These are phyloP conservation scores for Apiotrichum akiyoshidainum DNA, from an alignment of 1,284 basidiomycete genomes.

Conservation along the genomic window DNA sequence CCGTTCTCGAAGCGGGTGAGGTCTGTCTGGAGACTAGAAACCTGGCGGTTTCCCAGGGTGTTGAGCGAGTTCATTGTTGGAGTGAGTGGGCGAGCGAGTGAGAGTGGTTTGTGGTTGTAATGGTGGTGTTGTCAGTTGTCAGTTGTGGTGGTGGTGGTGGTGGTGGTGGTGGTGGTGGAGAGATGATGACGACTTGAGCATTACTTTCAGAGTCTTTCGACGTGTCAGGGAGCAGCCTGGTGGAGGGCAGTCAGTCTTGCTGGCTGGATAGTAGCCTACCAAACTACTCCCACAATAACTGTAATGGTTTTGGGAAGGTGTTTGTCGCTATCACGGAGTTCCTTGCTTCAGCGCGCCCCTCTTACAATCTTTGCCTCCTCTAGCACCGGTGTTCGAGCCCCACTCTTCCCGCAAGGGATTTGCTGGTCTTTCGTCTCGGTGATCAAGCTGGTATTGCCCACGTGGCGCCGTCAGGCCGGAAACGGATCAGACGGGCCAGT, in stretches of 20 bases:
- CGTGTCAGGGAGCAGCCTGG: no score
- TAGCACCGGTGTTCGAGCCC: conserved; percentile 50
- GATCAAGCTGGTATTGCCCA: conserved; percentile 35
- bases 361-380: conserved; percentile 40
- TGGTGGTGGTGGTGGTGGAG: no score
- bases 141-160: neutral
- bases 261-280: no score
- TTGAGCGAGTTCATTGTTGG: conserved; percentile 83
- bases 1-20: conserved; percentile 74
- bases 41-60: conserved; percentile 86
- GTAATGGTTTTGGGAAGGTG: conserved; percentile 48
- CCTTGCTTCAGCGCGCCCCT: conserved; percentile 45
- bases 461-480: conserved; percentile 40
- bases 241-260: no score
- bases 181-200: no score
- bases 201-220: no score
- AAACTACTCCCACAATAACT: conserved; percentile 16
- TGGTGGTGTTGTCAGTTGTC: neutral
- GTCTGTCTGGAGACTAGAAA: conserved; percentile 81
- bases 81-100: no score
- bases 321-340: conserved; percentile 39
- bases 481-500: conserved; percentile 49
- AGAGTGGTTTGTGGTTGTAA: conserved; percentile 2
- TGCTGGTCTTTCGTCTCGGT: conserved; percentile 36
- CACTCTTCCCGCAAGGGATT: conserved; percentile 39